Percentiles rank a stretch among this genome's conserved stretches.
These are phyloP conservation scores for Colletotrichum sp. DNA, from an alignment of 2,329 filamentous ascomycete species.

Conservation along the genomic window DNA sequence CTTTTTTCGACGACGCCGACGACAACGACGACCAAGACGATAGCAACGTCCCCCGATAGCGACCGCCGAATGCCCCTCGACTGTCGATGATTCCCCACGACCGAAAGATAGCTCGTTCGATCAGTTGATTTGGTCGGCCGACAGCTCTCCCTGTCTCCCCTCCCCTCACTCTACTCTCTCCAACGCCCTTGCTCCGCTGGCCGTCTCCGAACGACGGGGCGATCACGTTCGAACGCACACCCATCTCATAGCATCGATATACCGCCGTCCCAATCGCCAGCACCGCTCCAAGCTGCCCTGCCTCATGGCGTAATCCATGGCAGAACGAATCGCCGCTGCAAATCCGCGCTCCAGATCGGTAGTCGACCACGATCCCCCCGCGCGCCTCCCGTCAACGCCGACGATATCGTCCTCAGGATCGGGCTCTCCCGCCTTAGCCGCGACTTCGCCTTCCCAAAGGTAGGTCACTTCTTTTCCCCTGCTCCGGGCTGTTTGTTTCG, in stretches of 20 bases:
- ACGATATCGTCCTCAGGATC: slow-evolving; percentile 18
- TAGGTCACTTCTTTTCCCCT: slow-evolving; percentile 2
- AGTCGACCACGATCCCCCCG: slow-evolving; percentile 58
- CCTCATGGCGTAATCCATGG: slow-evolving; percentile 73
- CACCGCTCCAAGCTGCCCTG: slow-evolving; percentile 33
- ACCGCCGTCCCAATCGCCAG: slow-evolving; percentile 1
- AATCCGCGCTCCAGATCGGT: slow-evolving; percentile 55
- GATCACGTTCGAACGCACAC: background rate
- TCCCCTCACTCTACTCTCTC: background rate
- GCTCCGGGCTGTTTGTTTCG: background rate
- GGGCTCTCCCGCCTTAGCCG: slow-evolving; percentile 14
- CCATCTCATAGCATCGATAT: background rate
- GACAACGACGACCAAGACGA: background rate
- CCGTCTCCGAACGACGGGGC: background rate
- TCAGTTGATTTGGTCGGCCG: slow-evolving; percentile 13
- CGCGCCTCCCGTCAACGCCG: slow-evolving; percentile 53
- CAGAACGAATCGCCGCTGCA: slow-evolving; percentile 63
- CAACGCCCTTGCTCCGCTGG: background rate
- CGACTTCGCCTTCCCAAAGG: slow-evolving; percentile 22
- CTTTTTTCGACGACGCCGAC: slow-evolving; percentile 1
- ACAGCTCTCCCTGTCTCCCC: background rate
- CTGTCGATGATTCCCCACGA: background rate
- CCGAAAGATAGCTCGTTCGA: background rate
- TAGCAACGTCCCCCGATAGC: background rate
- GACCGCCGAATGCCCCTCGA: background rate